phyloP scores from a whole-genome alignment of 2,329 filamentous ascomycete species.

The Setomelanomma holmii region DNA sequence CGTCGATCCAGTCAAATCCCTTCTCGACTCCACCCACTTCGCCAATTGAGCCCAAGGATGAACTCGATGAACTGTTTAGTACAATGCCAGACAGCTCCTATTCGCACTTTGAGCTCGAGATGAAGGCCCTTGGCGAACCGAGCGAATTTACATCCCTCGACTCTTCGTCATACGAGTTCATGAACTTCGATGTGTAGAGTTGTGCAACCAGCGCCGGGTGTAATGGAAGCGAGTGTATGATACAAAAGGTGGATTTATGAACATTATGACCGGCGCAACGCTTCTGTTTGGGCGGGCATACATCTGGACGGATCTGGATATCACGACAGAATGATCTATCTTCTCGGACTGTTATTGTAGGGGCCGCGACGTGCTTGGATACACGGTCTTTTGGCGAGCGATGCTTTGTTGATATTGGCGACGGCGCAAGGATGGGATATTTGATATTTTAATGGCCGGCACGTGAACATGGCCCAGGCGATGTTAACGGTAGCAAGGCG shows the following conservation, averaged over 20 bases:
- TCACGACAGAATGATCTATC: constrained; percentile 25
- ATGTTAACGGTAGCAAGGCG: background rate
- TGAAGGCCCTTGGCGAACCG: constrained; percentile 44
- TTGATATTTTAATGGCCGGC: constrained; percentile 10
- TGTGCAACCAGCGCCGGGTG: constrained; percentile 6
- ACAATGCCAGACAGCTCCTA: constrained; percentile 38
- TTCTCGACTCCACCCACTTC: constrained; percentile 49
- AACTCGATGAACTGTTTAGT: constrained; percentile 45
- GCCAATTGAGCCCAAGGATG: constrained; percentile 41
- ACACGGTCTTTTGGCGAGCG: constrained; percentile 21
- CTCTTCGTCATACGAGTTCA: constrained; percentile 38
- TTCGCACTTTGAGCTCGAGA: constrained; percentile 49
- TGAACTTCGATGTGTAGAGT: constrained; percentile 43
- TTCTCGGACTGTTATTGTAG: constrained; percentile 24
- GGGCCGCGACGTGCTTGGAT: constrained; percentile 13
- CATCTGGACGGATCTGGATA: constrained; percentile 12
- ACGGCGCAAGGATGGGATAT: background rate
- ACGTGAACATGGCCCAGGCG: background rate
- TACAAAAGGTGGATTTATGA: constrained; percentile 30
- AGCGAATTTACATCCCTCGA: constrained; percentile 41
- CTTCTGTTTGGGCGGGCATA: constrained; percentile 1
- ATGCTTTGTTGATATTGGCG: constrained; percentile 11
- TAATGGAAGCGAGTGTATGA: constrained; percentile 33
- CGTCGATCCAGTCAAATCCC: constrained; percentile 45
- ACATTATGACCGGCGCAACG: constrained; percentile 26